These are phyloP conservation scores for Pestalotiopsis sp. DNA, from an alignment of 2,329 filamentous ascomycete genomes.

Conservation along the genomic window DNA sequence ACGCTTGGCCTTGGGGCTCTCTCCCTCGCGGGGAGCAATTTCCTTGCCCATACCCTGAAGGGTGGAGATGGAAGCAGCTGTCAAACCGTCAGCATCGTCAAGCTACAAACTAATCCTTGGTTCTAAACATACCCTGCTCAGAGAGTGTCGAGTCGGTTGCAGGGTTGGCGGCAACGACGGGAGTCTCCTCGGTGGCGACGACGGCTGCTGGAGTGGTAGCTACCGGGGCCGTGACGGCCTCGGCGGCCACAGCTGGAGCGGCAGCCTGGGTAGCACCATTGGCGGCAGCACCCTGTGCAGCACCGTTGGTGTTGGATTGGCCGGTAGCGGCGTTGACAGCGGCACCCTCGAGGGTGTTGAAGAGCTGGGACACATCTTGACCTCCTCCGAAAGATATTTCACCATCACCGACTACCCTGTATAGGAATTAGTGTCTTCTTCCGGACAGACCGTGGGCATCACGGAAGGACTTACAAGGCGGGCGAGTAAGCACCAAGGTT, in stretches of 20 bases:
- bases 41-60: constrained; percentile 53
- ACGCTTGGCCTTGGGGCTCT: constrained; percentile 34
- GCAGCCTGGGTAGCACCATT: constrained; percentile 24
- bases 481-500: constrained; percentile 49
- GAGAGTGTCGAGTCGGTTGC: constrained; percentile 35
- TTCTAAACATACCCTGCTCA: constrained; percentile 36
- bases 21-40: constrained; percentile 43
- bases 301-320: constrained; percentile 20
- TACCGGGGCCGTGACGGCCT: constrained; percentile 16
- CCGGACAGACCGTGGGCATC: neutral
- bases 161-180: constrained; percentile 12
- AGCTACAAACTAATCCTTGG: neutral
- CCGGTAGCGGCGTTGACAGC: constrained; percentile 12
- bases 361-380: constrained; percentile 46
- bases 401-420: constrained; percentile 39
- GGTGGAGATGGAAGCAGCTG: constrained; percentile 43
- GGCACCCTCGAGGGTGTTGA: constrained; percentile 49
- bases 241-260: constrained; percentile 21
- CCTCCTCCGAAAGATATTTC: constrained; percentile 40
- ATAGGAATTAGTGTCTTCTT: constrained; percentile 21
- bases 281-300: constrained; percentile 21
- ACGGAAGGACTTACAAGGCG: constrained; percentile 37
- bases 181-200: constrained; percentile 26
- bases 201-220: constrained; percentile 27
- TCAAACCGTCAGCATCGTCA: neutral